Percentiles rank a stretch among this genome's conserved stretches.
Evolutionary conservation across 805 yeast species (phyloP).

Genomic region (Candida nitratophila): DNA sequence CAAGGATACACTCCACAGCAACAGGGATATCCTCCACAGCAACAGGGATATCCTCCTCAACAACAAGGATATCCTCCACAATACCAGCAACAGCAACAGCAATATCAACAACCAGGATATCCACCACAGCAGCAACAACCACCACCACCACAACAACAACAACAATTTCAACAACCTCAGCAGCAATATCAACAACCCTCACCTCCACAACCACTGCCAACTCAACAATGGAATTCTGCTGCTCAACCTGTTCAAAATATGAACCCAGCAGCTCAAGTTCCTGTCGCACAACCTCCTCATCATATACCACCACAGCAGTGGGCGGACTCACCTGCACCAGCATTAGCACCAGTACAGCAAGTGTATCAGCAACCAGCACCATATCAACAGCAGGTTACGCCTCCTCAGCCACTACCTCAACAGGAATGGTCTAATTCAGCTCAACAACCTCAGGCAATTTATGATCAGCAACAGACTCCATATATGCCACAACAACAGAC

Average conservation of each 20-base stretch:
- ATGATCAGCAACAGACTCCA: neutral
- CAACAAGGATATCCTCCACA: slow-evolving; percentile 8
- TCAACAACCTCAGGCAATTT: slow-evolving; percentile 6
- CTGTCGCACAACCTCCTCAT: slow-evolving; percentile 4
- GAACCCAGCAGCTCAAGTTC: slow-evolving; percentile 9
- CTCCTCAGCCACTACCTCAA: neutral
- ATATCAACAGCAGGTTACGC: neutral
- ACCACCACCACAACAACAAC: slow-evolving; percentile 20
- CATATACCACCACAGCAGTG: slow-evolving; percentile 6
- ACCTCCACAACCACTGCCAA: neutral
- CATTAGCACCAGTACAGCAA: slow-evolving; percentile 3
- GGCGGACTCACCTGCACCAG: slow-evolving; percentile 7
- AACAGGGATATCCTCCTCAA: slow-evolving; percentile 6
- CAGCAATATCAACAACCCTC: slow-evolving; percentile 14
- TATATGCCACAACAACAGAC: no score
- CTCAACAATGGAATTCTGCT: slow-evolving; percentile 7
- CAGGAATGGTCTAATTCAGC: neutral
- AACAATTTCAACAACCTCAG: slow-evolving; percentile 17
- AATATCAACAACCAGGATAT: slow-evolving; percentile 7
- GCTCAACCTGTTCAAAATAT: slow-evolving; percentile 2
- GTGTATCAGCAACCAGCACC: neutral
- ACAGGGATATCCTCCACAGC: slow-evolving; percentile 7
- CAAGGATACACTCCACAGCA: slow-evolving; percentile 12
- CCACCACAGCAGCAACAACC: slow-evolving; percentile 5
- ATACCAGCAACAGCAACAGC: slow-evolving; percentile 8